A percentile compares a stretch with the other conserved stretches of the same genome.
Conservation (phyloP, 176 grass and related monocot genomes). For the Oryza officinalis region DNA sequence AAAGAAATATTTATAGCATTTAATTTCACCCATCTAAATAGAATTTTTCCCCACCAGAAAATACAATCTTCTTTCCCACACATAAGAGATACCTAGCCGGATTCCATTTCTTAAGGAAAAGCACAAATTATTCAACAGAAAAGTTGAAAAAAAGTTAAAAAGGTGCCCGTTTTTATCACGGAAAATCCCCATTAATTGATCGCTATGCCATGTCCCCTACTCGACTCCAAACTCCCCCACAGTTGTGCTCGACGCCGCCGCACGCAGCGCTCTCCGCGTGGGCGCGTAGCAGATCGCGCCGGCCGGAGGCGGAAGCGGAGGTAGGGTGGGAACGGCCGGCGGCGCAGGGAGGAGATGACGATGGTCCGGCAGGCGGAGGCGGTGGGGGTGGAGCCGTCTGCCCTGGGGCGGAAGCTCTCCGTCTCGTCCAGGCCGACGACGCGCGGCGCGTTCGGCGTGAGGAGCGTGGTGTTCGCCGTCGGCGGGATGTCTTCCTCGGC, state of each 20-base stretch:
- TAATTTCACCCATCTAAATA: not conserved
- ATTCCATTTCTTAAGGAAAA: not conserved
- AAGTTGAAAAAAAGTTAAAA: not conserved
- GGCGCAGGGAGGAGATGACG: not conserved
- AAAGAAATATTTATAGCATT: not conserved
- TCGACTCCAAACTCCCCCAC: not conserved
- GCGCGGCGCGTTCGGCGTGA: conserved; percentile 1
- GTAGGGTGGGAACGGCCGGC: not conserved
- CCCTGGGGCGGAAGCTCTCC: not conserved
- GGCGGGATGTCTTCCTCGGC: not conserved
- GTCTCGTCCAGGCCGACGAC: no score
- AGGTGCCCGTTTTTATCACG: not conserved
- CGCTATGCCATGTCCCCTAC: not conserved
- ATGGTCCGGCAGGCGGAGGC: not conserved
- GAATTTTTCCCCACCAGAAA: not conserved
- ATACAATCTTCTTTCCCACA: not conserved
- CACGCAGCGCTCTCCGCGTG: not conserved
- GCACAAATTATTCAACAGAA: not conserved
- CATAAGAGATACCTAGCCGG: not conserved
- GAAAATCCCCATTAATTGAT: not conserved
- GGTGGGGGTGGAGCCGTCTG: not conserved
- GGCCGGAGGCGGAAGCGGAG: no score
- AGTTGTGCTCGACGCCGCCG: not conserved
- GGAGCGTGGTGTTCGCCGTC: conserved; percentile 6
- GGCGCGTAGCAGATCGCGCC: not conserved